Base-by-base conservation (phyloP, 108 stramenopile genomes). In the Ochromonas danica region DNA sequence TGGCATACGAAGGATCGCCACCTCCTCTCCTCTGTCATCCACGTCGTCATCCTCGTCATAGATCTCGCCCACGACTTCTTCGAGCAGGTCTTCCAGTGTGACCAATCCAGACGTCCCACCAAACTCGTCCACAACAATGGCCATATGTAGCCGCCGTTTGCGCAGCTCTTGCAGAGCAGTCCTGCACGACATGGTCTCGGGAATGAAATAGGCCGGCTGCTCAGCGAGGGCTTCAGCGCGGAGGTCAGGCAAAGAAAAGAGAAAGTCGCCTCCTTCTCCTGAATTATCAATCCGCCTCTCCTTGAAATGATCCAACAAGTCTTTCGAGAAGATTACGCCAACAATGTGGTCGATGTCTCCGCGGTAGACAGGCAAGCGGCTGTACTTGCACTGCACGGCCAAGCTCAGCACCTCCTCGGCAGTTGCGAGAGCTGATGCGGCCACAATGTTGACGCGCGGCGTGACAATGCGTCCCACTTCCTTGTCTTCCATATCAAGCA, bases 331-430 rank as follows among this genome's bases (percentile, higher is more conserved):
- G 0, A 94, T 92, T 42, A 97, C 94, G 0, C 97, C 97, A 27
- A 95, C 94, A 80, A 97, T 93, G 71, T 94, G 94, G 81, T 97
- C 97, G 77, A 97, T 95, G 83, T 96, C 97, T 0, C 95, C 97
- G 80, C 92, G 91, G 85, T 94, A 97, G 1, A 97, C 97, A 0
- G 97, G 96, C 61, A 96, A 94, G 57, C 97, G 92, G 80, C 90
- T 91, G 82, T 94, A 94, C 35, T 92, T 93, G 80, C 87, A 89
- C 81, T 91, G 92, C 14, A 91, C 71, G 39, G 94, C 90, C 38
- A 92, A 86, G 30, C 89, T 91, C 74, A 94, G 81, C 0, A 97
- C 92, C 70, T 90, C 88, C 38, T 90, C 92, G 40, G 95, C 91
- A 25, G 87, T 87, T 88, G 91, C 91, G 57, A 87, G 88, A n/a